phyloP scores from a whole-genome alignment of 768 basidiomycete species.

The Russula brevipes region DNA sequence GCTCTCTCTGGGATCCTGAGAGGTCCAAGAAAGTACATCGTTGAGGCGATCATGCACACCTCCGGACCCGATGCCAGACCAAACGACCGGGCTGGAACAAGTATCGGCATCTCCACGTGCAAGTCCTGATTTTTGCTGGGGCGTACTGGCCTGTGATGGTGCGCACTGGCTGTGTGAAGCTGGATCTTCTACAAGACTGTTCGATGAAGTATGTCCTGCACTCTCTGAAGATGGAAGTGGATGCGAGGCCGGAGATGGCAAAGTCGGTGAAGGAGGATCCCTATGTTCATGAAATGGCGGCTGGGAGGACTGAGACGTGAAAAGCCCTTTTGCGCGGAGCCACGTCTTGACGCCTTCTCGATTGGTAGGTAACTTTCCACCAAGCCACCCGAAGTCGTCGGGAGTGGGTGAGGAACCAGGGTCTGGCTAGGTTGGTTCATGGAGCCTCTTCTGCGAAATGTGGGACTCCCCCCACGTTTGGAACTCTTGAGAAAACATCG shows the following conservation, averaged over 20 bases:
- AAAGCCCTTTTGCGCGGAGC: constrained; percentile 59
- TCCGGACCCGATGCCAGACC: too few species aligned
- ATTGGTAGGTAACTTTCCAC: constrained; percentile 60
- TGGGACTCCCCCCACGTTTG: background rate
- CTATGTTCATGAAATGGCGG: background rate
- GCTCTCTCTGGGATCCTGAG: constrained; percentile 80
- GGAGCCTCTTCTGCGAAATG: background rate
- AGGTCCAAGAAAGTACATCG: constrained; percentile 83
- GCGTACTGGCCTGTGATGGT: too few species aligned
- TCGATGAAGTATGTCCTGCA: too few species aligned
- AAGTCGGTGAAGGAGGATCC: too few species aligned
- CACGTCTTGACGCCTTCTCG: constrained; percentile 77
- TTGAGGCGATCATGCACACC: background rate
- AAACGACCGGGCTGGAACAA: too few species aligned
- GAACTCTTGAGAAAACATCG: background rate
- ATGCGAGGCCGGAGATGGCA: too few species aligned
- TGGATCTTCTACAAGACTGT: too few species aligned
- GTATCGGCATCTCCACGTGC: too few species aligned
- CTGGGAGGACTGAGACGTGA: constrained; percentile 39
- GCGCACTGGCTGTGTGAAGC: too few species aligned
- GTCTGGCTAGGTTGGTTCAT: constrained; percentile 41
- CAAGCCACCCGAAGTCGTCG: constrained; percentile 32
- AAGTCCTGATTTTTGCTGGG: too few species aligned
- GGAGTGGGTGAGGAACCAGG: constrained; percentile 37
- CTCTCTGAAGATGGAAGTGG: too few species aligned